Evolutionary conservation across 2,329 filamentous ascomycete species (phyloP), one percentile per base, ranked within the genome.

Genomic region (Colletotrichum neosansevieriae): DNA sequence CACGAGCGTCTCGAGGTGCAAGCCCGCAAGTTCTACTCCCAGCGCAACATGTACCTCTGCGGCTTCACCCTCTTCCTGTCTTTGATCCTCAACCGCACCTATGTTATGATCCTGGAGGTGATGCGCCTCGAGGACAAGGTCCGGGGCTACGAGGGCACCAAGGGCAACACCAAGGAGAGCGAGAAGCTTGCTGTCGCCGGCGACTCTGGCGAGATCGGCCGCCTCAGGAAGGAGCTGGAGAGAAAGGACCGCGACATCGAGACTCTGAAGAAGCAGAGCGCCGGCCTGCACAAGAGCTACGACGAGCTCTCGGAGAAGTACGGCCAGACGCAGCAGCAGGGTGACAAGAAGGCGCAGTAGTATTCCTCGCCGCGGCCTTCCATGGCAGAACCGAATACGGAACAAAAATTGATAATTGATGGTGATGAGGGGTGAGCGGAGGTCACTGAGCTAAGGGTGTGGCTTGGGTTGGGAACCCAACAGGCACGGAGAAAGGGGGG

Each of bases 1-100:
- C 91, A 93, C 78, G 96, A 98, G 80, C 95, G 96, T 72, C 94
- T 97, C 88, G 96, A 99, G 84, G 95, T 98, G 59, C 96, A 99
- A 83, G 95, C 96, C 73, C 94, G 96, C 88, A 99, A 99, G 84
- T 99, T 99, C 87, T 99, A 99, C 88, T 97, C 94, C 71, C 95
- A 99, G 86, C 94, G 96, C 82, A 99, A 99, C 90, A 99, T 99
- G 96, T 99, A 99, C 85, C 94, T 99, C 71, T 98, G 96, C 82
- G 96, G 96, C 75, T 99, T 99, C 87, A 99, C 96, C 5, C 91
- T 99, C 72, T 98, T 99, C 89, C 91, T 99, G 71, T 98, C 95
- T 61, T 88, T 99, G 72, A 99, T 99, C 82, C 93, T 97, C 79
- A 98, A 99, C 90, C 95, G 96, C 78, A 99, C 96, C 78, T 99